Percentiles rank a stretch among this genome's conserved stretches.
phyloP scores from a whole-genome alignment of 257 asterid genomes.

The Henckelia pumila region DNA sequence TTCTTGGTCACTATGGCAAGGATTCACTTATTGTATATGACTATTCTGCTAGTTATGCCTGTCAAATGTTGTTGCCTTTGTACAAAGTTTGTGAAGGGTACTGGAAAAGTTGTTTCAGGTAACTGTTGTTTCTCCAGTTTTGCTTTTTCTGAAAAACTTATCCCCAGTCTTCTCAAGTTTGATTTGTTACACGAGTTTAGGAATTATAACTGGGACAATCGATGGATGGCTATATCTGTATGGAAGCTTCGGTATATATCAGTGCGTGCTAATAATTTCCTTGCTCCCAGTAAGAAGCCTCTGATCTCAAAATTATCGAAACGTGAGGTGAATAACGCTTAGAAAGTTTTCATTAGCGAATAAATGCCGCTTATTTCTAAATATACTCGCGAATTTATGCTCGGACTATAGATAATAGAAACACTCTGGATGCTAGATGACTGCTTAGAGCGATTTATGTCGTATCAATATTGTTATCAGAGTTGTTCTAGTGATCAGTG shows the following conservation, averaged over 20 bases:
- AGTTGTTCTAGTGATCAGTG: not conserved
- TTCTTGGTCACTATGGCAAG: constrained; percentile 35
- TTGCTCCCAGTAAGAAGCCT: not conserved
- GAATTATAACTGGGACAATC: not conserved
- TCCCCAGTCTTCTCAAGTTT: not conserved
- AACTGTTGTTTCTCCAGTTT: constrained; percentile 8
- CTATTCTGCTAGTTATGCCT: constrained; percentile 50
- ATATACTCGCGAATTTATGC: too few species aligned
- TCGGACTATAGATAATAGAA: too few species aligned
- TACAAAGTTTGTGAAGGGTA: constrained; percentile 77
- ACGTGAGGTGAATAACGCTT: not conserved
- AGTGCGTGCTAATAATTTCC: not conserved
- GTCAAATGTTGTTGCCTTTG: constrained; percentile 69
- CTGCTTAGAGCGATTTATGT: not conserved
- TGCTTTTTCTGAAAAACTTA: not conserved
- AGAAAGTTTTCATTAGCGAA: not conserved
- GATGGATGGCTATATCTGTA: not conserved
- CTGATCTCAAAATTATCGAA: not conserved
- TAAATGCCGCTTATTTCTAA: not conserved
- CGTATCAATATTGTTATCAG: not conserved
- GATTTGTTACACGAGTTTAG: not conserved
- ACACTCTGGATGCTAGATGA: not conserved
- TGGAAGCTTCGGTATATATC: not conserved
- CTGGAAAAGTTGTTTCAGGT: constrained; percentile 84
- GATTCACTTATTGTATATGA: constrained; percentile 33